Conservation (phyloP, 495 filamentous ascomycete genomes). For the Pseudomonodictys pantanalensis region DNA sequence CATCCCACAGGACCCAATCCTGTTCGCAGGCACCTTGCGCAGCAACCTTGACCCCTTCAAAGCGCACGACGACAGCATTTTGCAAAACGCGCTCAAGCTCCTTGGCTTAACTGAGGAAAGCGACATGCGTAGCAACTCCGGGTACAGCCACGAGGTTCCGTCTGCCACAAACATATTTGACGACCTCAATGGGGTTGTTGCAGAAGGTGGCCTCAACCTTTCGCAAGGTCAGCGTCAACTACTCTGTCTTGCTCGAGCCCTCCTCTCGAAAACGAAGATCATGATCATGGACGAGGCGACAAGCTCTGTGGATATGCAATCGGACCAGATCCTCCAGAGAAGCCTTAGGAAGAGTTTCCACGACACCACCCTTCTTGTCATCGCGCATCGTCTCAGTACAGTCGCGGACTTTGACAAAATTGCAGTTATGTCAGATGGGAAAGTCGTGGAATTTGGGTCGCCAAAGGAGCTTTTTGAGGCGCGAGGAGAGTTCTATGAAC, state of each 20-base stretch:
- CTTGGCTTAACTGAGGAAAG: constrained; percentile 38
- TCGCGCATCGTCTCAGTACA: constrained; percentile 62
- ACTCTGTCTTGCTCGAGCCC: constrained; percentile 8
- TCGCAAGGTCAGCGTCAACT: constrained; percentile 10
- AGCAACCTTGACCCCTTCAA: constrained; percentile 83
- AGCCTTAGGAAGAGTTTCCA: constrained; percentile 58
- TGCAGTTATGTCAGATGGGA: constrained; percentile 48
- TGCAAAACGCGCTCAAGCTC: no score
- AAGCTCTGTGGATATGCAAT: constrained; percentile 50
- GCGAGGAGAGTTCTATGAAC: no score
- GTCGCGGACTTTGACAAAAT: constrained; percentile 55
- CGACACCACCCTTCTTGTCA: constrained; percentile 57
- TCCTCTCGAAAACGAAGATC: constrained; percentile 1
- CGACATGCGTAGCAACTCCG: constrained; percentile 2
- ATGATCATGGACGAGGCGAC: constrained; percentile 5
- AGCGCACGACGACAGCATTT: no score
- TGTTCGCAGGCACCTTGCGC: constrained; percentile 83
- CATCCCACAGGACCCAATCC: constrained; percentile 57
- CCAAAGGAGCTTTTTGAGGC: constrained; percentile 43
- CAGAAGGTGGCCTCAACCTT: no score
- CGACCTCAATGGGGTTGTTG: no score
- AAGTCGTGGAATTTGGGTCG: constrained; percentile 48
- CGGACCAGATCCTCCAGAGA: constrained; percentile 57
- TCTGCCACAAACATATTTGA: no score
- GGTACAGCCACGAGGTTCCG: no score